Conservation (phyloP, 768 basidiomycete genomes). For the Pholiota molesta region DNA sequence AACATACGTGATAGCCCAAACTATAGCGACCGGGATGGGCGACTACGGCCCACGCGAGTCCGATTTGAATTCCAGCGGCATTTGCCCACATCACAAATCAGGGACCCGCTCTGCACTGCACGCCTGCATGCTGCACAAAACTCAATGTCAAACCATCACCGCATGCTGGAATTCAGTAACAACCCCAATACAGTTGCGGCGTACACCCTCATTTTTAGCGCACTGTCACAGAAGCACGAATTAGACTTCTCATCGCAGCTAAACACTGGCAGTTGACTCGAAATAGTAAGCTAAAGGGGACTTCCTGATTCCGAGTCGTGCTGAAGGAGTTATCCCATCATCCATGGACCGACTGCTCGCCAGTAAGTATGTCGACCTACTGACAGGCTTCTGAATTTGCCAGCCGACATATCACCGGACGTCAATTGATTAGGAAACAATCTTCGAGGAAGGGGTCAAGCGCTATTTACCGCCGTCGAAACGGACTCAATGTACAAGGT, state of each 20-base stretch:
- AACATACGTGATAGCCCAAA: neutral
- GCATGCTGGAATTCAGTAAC: neutral
- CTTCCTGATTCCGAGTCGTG: neutral
- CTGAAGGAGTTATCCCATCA: neutral
- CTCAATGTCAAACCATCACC: too few relatives aligned
- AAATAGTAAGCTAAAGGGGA: neutral
- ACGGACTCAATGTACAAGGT: neutral
- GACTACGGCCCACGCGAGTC: neutral
- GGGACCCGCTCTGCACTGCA: neutral
- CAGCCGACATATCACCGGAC: constrained; percentile 6
- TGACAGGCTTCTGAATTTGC: neutral
- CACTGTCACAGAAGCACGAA: neutral
- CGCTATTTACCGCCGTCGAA: neutral
- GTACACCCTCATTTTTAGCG: neutral
- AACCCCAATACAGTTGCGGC: neutral
- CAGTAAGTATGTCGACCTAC: neutral
- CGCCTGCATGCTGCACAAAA: neutral
- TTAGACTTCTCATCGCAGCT: neutral
- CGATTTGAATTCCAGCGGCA: constrained; percentile 5
- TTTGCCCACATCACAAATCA: neutral
- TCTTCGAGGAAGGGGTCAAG: neutral
- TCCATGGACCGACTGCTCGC: neutral
- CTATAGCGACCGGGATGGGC: neutral
- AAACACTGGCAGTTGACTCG: neutral
- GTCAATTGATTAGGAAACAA: neutral